Evolutionary conservation across 768 basidiomycete species (phyloP).

Genomic region (Collybiopsis confluens): DNA sequence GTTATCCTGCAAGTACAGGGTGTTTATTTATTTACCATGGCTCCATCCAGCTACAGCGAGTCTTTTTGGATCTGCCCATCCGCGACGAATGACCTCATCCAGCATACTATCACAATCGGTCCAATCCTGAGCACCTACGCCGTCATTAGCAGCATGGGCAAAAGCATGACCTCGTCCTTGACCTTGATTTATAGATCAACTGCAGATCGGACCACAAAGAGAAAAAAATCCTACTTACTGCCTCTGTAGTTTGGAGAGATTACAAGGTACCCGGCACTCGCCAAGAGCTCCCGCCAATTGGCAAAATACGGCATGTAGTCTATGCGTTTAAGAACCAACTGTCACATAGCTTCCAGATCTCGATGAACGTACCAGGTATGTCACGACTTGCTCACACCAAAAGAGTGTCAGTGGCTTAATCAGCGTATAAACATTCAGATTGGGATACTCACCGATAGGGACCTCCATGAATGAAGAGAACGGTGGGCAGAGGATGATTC

Average conservation of each 20-base stretch:
- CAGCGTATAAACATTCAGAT: neutral
- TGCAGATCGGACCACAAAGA: neutral
- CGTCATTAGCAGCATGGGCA: slow-evolving; percentile 23
- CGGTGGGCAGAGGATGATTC: slow-evolving; percentile 20
- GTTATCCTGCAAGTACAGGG: neutral
- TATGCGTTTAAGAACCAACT: slow-evolving; percentile 5
- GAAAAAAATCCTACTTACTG: slow-evolving; percentile 17
- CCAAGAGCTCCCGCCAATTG: slow-evolving; percentile 32
- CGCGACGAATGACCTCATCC: slow-evolving; percentile 26
- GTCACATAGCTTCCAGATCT: neutral
- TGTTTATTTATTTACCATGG: slow-evolving; percentile 21
- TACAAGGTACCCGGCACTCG: slow-evolving; percentile 29
- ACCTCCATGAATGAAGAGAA: slow-evolving; percentile 30
- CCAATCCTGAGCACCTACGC: slow-evolving; percentile 28
- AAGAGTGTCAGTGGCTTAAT: slow-evolving; percentile 7
- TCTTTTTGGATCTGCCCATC: slow-evolving; percentile 25
- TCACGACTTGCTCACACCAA: slow-evolving; percentile 18
- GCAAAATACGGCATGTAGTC: slow-evolving; percentile 38
- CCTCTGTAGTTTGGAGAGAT: slow-evolving; percentile 34
- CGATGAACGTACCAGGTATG: slow-evolving; percentile 20
- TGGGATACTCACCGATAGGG: slow-evolving; percentile 24
- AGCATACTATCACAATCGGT: slow-evolving; percentile 34
- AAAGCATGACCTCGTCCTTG: slow-evolving; percentile 31
- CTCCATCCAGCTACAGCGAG: slow-evolving; percentile 33
- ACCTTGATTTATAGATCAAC: slow-evolving; percentile 14